Evolutionary conservation across 768 basidiomycete species (phyloP), one percentile per base, ranked within the genome.

Genomic region (Tulasnella sp.): DNA sequence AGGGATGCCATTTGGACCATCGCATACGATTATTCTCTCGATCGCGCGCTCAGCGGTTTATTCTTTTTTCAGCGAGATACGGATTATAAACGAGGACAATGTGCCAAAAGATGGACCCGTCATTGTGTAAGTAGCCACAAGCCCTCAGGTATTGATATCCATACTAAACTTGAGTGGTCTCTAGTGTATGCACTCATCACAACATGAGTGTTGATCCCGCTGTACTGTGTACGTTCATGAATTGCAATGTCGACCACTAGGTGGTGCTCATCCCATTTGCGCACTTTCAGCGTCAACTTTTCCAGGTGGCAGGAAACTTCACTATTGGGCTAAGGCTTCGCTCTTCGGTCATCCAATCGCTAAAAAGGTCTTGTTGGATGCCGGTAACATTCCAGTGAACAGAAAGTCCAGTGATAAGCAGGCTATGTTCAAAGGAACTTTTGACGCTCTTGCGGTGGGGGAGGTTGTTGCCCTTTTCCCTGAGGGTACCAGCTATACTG

Each of bases 371-470:
- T 72, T 98, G 7, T 75, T 76, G 47, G 83, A 84, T 55, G 84
- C 93, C 2, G 92, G 95, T n/a, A 95, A 95, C 65, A 92, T 99
- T 57, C 91, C 93, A 20, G 93, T 98, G 31, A 92, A 95, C 65
- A 78, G 95, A 54, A 91, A 87, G 68, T 86, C 77, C 55, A 89
- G 88, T 68, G 91, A 99, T 67, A 81, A 89, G 49, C 83, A 84
- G 60, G 74, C 77, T 16, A 71, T 98, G 15, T 92, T 95, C 69
- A 76, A 77, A 56, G 85, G 88, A 37, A 95, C 92, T 0, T 82
- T 96, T 59, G 83, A 93, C 45, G 81, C 83, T 1, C 72, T 99
- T 34, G 72, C 78, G 15, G 69, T 69, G n/a, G 86, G 84, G 13
- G 73, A 81, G 55, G 85, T 79, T 16, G 86, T 99, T 48, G 93